These are phyloP conservation scores for Acanthamoeba polyphaga DNA, from an alignment of 208 protist species.

Conservation along the genomic window DNA sequence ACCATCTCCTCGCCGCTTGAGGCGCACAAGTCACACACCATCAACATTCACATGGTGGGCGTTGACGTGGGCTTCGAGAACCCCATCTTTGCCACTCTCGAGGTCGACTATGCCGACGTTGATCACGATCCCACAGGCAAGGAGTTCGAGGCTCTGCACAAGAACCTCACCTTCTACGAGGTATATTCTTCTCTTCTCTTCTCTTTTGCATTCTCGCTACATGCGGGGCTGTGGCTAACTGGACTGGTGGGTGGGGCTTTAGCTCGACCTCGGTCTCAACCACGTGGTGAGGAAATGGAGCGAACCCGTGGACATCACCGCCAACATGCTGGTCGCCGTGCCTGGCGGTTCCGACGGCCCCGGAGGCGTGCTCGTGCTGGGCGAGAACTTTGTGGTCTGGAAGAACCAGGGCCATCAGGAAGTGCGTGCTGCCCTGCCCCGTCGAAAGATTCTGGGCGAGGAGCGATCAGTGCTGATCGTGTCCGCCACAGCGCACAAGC, in stretches of 20 bases:
- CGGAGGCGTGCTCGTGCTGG: constrained; percentile 97
- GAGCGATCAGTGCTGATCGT: constrained; percentile 95
- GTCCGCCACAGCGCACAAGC: constrained; percentile 89
- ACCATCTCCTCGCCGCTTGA: constrained; percentile 96
- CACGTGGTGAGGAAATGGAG: constrained; percentile 98
- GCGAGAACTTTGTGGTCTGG: constrained; percentile 95
- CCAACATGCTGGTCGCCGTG: constrained; percentile 93
- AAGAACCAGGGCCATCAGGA: constrained; percentile 90
- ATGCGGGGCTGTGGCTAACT: not conserved
- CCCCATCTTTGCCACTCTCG: constrained; percentile 95
- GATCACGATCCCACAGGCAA: constrained; percentile 86
- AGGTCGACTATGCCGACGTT: constrained; percentile 90
- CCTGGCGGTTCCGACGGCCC: constrained; percentile 94
- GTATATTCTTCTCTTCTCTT: not conserved
- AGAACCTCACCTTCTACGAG: constrained; percentile 78
- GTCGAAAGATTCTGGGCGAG: constrained; percentile 89
- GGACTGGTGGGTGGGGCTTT: not conserved
- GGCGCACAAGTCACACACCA: constrained; percentile 93
- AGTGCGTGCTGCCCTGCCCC: constrained; percentile 77
- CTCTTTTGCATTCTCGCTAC: not conserved
- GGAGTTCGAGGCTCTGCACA: constrained; percentile 53
- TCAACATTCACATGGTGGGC: constrained; percentile 91
- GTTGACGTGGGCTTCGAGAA: constrained; percentile 97
- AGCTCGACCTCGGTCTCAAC: constrained; percentile 98
- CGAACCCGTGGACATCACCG: constrained; percentile 93